A percentile compares a stretch with the other conserved stretches of the same genome.
Evolutionary conservation across 306 rosid species (phyloP).

Genomic region (Casuarina equisetifolia): DNA sequence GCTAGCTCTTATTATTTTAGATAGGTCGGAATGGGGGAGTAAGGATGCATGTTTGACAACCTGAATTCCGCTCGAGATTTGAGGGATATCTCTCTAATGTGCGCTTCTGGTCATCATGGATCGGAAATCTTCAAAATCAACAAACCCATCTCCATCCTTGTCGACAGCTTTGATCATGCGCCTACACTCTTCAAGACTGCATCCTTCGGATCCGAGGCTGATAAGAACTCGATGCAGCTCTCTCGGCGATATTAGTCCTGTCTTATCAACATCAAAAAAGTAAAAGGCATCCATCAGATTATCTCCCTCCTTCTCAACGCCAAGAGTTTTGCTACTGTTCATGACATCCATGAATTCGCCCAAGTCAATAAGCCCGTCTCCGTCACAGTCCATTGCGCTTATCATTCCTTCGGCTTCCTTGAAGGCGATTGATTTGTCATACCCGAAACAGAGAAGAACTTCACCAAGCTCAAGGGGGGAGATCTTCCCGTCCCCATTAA

Average conservation of each 20-base stretch:
- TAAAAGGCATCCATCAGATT: conserved; percentile 66
- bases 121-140: conserved; percentile 66
- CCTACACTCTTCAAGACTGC: conserved; percentile 55
- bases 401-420: conserved; percentile 65
- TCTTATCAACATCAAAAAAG: conserved; percentile 57
- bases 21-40: no score
- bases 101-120: conserved; percentile 53
- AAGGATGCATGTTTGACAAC: no score
- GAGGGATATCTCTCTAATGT: conserved; percentile 10
- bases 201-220: conserved; percentile 51
- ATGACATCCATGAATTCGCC: conserved; percentile 67
- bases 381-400: conserved; percentile 52
- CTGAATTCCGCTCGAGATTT: not conserved
- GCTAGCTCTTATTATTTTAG: no score
- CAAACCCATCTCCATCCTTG: conserved; percentile 66
- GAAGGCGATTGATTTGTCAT: conserved; percentile 33
- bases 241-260: conserved; percentile 61
- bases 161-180: conserved; percentile 68
- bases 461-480: conserved; percentile 56
- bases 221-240: conserved; percentile 54
- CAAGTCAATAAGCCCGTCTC: conserved; percentile 71
- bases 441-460: conserved; percentile 51
- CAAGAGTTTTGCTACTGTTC: conserved; percentile 17
- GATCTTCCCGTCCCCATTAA: conserved; percentile 64
- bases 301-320: conserved; percentile 10